Percentiles rank a stretch among this genome's conserved stretches.
These are phyloP conservation scores for Aurantiochytrium sp. DNA, from an alignment of 108 stramenopile species.

Conservation along the genomic window DNA sequence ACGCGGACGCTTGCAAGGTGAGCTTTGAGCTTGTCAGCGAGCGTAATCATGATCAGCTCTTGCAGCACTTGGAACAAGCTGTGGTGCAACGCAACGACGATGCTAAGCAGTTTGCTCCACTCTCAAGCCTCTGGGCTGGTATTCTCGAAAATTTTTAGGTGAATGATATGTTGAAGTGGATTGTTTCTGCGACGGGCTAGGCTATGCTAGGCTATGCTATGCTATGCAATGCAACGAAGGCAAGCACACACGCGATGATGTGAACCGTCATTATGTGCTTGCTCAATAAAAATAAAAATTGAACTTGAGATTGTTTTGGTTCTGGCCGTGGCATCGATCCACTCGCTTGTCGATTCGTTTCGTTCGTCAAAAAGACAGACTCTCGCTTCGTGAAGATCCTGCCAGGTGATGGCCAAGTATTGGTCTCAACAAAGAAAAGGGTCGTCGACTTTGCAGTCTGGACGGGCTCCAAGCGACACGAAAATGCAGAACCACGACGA, in stretches of 20 bases:
- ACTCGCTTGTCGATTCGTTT: background rate
- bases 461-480: too few species aligned
- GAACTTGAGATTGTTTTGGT: background rate
- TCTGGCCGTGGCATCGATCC: background rate
- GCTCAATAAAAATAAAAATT: too few species aligned
- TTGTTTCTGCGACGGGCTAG: too few species aligned
- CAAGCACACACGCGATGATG: too few species aligned
- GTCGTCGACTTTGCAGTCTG: too few species aligned
- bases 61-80: background rate
- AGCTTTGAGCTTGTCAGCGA: background rate
- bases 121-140: background rate
- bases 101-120: background rate
- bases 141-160: background rate
- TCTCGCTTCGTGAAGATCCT: too few species aligned
- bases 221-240: too few species aligned
- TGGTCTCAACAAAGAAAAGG: too few species aligned
- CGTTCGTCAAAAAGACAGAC: background rate
- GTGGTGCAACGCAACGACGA: background rate
- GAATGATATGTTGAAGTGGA: background rate
- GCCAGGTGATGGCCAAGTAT: too few species aligned
- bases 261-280: too few species aligned
- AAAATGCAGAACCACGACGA: too few species aligned
- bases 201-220: too few species aligned
- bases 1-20: background rate
- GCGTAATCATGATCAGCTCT: background rate